These are phyloP conservation scores for Styphnolobium japonicum DNA, from an alignment of 306 rosid species.

Conservation along the genomic window DNA sequence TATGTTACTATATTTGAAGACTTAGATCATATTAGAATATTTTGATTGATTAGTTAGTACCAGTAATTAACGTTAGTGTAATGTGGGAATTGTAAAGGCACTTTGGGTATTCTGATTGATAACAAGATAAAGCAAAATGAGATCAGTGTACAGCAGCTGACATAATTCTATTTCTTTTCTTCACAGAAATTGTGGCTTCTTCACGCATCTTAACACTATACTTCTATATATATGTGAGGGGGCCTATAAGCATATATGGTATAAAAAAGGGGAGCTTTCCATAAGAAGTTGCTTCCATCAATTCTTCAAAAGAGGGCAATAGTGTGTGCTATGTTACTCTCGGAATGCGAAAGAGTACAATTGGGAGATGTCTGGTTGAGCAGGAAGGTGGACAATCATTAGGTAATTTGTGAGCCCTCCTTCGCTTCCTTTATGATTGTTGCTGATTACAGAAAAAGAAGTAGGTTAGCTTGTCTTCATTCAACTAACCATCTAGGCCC, in stretches of 20 bases:
- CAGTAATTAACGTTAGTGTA: conserved; percentile 28
- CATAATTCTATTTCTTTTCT: conserved; percentile 15
- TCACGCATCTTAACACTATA: neutral
- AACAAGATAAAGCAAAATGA: conserved; percentile 20
- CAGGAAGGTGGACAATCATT: conserved; percentile 38
- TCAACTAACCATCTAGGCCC: conserved; percentile 40
- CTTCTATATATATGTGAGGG: neutral
- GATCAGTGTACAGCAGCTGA: conserved; percentile 42
- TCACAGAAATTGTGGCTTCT: neutral
- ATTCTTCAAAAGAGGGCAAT: conserved; percentile 31
- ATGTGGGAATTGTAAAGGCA: conserved; percentile 30
- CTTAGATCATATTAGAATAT: conserved; percentile 13
- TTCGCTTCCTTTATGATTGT: conserved; percentile 29
- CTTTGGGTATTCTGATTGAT: conserved; percentile 9
- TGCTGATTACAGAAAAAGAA: conserved; percentile 24
- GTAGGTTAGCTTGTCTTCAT: conserved; percentile 32
- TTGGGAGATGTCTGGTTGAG: conserved; percentile 27
- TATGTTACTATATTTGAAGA: neutral
- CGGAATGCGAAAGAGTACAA: conserved; percentile 5
- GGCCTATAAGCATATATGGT: neutral
- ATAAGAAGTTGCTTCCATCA: neutral
- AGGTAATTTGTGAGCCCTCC: conserved; percentile 14
- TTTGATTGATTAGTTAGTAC: conserved; percentile 26
- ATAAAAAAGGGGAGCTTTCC: conserved; percentile 11
- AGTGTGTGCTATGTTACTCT: conserved; percentile 11